Evolutionary conservation across 1,139 yeast genomes (phyloP), one percentile per base, ranked within the genome.

Genomic region (Yamadazyma dendronema): DNA sequence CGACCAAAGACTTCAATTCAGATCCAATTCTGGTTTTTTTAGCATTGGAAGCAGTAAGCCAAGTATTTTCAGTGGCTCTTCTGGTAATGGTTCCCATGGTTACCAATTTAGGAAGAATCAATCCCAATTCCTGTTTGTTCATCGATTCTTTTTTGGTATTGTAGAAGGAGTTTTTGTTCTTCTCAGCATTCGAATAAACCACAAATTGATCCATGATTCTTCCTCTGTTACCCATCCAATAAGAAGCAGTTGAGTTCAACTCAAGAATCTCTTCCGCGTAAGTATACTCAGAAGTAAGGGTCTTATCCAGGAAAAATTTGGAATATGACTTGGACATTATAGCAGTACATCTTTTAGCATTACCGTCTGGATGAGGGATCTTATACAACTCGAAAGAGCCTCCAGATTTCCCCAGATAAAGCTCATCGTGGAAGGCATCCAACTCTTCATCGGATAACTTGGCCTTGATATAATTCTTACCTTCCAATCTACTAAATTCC

Each of bases 11-110:
- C 59, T 94, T 94, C 43, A 92, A 68, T 55, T 94, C 99, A 1
- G 97, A 89, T 0, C 99, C 99, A 34, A 94, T 79, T 43, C 97
- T 66, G 37, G 78, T 77, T 47, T 68, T 68, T 53, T 94, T 94
- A 1, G 96, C 95, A 61, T 94, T 94, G 1, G 97, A 86, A 0
- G 98, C 98, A 0, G 98, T 92, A 27, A 94, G 65, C 99, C 99
- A 92, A 0, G 97, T 88, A 47, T 87, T 89, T 59, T 94, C 99
- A 2, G 95, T 96, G 1, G 98, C 97, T 45, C 99, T 72, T 49
- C 98, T 71, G 0, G 99, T 94, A 9, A 94, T 81, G 0, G 99
- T 94, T 0, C 99, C 99, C 97, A 92, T 94, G 1, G 96, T 77
- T 12, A 88, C 74, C 34, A 90, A 69, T 36, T 79, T 78, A 1